phyloP scores from a whole-genome alignment of 331 rosid genomes.

The Rosa hybrid region DNA sequence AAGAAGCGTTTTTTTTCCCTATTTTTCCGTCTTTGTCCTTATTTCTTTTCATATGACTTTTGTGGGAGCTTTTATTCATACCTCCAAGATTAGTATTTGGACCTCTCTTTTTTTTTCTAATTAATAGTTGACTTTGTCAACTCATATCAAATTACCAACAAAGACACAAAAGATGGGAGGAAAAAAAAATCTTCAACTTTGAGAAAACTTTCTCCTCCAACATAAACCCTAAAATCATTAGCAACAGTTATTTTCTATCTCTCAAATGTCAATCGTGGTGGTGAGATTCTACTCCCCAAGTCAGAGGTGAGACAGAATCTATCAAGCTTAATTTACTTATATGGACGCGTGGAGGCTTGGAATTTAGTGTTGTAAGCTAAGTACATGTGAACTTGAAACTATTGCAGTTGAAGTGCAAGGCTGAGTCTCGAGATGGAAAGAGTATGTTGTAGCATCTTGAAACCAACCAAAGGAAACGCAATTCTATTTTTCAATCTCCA shows the following conservation, averaged over 20 bases:
- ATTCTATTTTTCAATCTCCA: conserved; percentile 68
- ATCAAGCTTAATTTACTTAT: background rate
- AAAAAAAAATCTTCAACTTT: no score
- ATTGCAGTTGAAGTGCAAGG: conserved; percentile 43
- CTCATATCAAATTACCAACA: no score
- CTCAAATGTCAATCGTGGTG: conserved; percentile 66
- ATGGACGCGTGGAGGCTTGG: background rate
- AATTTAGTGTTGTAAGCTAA: background rate
- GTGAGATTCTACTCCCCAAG: conserved; percentile 63
- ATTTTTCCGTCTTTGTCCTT: no score
- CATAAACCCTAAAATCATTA: conserved; percentile 15
- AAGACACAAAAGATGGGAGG: no score
- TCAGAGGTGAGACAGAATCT: conserved; percentile 52
- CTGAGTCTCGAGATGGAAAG: conserved; percentile 49
- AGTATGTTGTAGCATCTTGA: conserved; percentile 38
- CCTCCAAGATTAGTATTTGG: no score
- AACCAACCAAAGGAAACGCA: conserved; percentile 78
- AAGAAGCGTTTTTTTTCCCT: no score
- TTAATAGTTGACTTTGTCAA: no score
- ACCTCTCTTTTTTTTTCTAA: no score
- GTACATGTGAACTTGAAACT: background rate
- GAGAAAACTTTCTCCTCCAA: no score
- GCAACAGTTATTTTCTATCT: conserved; percentile 80
- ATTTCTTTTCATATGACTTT: no score
- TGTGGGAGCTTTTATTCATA: no score